Base-by-base conservation (phyloP, 331 rosid species). In the Acacia concinna region DNA sequence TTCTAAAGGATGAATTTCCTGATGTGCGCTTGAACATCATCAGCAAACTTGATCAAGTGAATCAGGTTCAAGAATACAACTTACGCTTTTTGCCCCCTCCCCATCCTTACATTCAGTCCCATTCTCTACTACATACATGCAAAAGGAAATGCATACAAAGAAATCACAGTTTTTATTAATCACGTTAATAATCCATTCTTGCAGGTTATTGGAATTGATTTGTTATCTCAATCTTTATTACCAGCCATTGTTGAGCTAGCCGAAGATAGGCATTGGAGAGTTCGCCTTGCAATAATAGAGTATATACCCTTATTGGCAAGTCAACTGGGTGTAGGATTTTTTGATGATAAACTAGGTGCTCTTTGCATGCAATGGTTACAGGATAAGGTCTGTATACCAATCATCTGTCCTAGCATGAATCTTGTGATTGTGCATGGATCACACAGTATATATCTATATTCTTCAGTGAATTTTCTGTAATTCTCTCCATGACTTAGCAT, bases 241-340 rank as follows among this genome's bases (percentile, higher is more conserved):
- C 98, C 98, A 46, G 98, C 98, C 84, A 94, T 94, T 81, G 98
- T 92, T 79, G 98, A 94, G 89, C 98, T 94, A 72, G 98, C 98
- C 0, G 98, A 94, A 89, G 98, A 94, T 85, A 91, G 97, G 84
- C 98, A 94, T 83, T 94, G 98, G 98, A 89, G 98, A 79, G 98
- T 94, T 73, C 93, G 98, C 62, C 97, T 94, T 73, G 98, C 98
- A 71, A 94, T 94, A 68, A 94, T 94, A 73, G 98, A 92, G 81
- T 94, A 94, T 78, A 94, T 94, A 79, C 98, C 98, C 56, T 84
- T 94, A 73, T 79, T 94, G 88, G 98, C 98, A 46, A 94, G 97
- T 87, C 97, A 94, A 67, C 85, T 94, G 83, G 98, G 98, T 75
- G 97, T 94, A 67, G 93, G 97, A 20, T 94, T 94, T 88, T 94